Base-by-base conservation (phyloP, 2,329 filamentous ascomycete species). In the Paracorniculantispora psalliotae region DNA sequence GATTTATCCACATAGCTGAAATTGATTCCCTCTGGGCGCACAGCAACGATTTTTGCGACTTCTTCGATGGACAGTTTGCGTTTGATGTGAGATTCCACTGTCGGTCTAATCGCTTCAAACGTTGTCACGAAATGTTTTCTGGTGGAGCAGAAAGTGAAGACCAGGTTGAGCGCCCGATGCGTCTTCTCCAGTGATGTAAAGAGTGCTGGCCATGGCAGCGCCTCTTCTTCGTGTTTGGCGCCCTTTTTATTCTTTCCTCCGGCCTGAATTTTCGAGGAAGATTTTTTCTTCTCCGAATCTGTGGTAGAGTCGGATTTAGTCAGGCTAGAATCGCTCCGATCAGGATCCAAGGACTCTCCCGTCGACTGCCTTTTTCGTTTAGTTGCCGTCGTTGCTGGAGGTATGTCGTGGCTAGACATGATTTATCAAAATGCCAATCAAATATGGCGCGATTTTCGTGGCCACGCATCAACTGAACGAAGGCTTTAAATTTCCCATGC, bases 121-220 rank as follows among this genome's bases (percentile, higher is more conserved):
- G 93, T 97, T 0, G 94, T 97, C 0, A 90, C 87, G 28, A 97
- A 81, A 67, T 97, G 90, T 70, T 96, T 97, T 48, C 94, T 86
- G 1, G 93, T 93, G 69, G 87, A 94, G 75, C 91, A 96, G 69
- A 99, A 97, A 0, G 94, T 97, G 67, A 91, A 96, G 1, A 97
- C 91, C 1, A 97, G 76, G 66, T 96, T 99, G 61, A 99, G 76
- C 1, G 94, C 93, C 61, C 86, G 84, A 70, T 97, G 90, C 0
- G 87, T 89, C 70, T 87, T 86, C 26, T 88, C 85, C 9, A 97
- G 80, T 44, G 79, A 77, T 59, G 84, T 87, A 71, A 97, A 90
- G 48, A 82, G 78, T 1, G 84, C 80, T 0, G 92, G 92, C 92
- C 93, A 97, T 51, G 77, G 74, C 28, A 77, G 73, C 57, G 47